phyloP scores from a whole-genome alignment of 768 basidiomycete species.

The Leccinum variicolor region DNA sequence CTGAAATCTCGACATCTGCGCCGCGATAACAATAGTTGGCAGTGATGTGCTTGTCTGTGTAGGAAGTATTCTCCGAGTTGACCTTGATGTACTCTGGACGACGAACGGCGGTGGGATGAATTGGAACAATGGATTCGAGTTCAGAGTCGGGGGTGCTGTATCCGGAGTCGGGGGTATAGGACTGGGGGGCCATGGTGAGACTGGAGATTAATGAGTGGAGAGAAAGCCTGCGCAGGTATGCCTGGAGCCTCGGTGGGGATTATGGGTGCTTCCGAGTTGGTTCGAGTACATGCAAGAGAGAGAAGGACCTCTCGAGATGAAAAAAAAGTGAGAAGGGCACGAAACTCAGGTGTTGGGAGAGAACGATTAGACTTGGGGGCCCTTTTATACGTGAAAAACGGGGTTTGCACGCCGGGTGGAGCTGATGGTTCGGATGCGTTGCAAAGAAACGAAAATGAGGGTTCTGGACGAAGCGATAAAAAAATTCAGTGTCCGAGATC shows the following conservation, averaged over 20 bases:
- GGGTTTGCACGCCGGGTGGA: constrained; percentile 10
- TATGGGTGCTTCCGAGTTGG: constrained; percentile 87
- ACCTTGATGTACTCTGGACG: constrained; percentile 75
- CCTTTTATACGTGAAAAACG: constrained; percentile 29
- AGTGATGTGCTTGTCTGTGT: constrained; percentile 80
- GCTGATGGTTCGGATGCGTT: background rate
- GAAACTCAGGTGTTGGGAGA: background rate
- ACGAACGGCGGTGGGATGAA: constrained; percentile 86
- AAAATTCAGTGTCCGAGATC: constrained; percentile 18
- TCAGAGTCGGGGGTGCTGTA: constrained; percentile 70
- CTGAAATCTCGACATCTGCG: constrained; percentile 61
- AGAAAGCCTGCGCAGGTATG: constrained; percentile 75
- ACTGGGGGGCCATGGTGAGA: constrained; percentile 49
- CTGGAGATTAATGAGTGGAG: constrained; percentile 37
- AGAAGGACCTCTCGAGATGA: constrained; percentile 29
- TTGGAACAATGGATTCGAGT: constrained; percentile 62
- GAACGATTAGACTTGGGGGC: background rate
- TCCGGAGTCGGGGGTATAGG: constrained; percentile 45
- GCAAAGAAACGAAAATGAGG: constrained; percentile 18
- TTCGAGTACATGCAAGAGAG: constrained; percentile 90
- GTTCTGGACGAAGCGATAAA: constrained; percentile 1
- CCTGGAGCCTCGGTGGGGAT: constrained; percentile 82
- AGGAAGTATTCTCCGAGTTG: constrained; percentile 75
- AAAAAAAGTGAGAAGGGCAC: background rate
- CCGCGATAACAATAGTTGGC: constrained; percentile 81